Evolutionary conservation across 108 stramenopile species (phyloP), one percentile per base, ranked within the genome.

Genomic region (Epipyxis sp.): DNA sequence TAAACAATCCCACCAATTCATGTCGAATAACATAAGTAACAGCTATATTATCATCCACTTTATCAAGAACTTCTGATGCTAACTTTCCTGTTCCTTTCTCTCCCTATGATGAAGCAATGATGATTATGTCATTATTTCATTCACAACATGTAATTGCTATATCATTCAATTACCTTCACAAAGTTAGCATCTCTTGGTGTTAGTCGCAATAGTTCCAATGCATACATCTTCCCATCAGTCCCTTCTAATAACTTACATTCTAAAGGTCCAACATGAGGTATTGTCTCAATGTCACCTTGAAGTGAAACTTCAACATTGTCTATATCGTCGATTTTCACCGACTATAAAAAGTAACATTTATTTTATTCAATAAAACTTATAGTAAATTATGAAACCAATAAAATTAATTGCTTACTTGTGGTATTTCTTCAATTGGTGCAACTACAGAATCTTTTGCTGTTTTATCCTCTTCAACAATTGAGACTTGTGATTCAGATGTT

Each of bases 171-270:
- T n/a, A n/a, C n/a, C n/a, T 84, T 77, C 25, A 97, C 89, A 91
- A 92, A 97, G 81, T 97, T 97, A 0, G 95, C 93, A 84, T 98
- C 97, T 25, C 95, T 87, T 10, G 97, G 95, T 1, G 95, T 93
- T 44, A 94, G 77, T 0, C 96, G 86, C 16, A 90, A 88, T 57
- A 97, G 83, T 80, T 98, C 97, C 20, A 98, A 84, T 0, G 95
- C 77, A 82, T 98, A 98, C 35, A 86, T 89, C 30, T 95, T 83
- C 45, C 93, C 88, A 77, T 98, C 95, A 45, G 91, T 91, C 2
- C 95, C 94, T 16, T 44, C 3, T 1, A 77, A 25, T 6, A 77
- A 35, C 57, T 77, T 74, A 29, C n/a, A 37, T 34, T 74, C 71
- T 37, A 74, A 43, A 37, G 71, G 71, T 10, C 71, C 71, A 27